A percentile compares a stretch with the other conserved stretches of the same genome.
phyloP scores from a whole-genome alignment of 2,329 filamentous ascomycete species.

The Aspergillus phoenicis region DNA sequence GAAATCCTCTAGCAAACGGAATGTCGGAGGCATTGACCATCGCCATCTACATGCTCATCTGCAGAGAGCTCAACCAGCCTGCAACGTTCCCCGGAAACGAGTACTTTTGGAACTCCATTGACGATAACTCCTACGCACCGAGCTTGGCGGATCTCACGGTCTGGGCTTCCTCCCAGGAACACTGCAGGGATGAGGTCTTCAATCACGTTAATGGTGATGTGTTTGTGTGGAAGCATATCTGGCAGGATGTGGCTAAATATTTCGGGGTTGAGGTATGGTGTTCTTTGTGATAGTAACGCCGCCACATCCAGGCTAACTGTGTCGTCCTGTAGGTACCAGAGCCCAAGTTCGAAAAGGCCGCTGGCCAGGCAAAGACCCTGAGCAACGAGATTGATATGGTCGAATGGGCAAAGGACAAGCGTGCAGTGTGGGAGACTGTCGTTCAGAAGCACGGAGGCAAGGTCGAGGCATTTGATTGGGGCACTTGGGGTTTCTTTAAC shows the following conservation, averaged over 20 bases:
- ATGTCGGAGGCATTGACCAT: slow-evolving; percentile 35
- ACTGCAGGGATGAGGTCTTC: slow-evolving; percentile 31
- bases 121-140: slow-evolving; percentile 33
- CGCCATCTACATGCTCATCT: slow-evolving; percentile 31
- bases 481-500: slow-evolving; percentile 30
- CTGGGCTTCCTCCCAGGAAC: slow-evolving; percentile 24
- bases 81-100: slow-evolving; percentile 31
- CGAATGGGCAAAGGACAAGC: slow-evolving; percentile 30
- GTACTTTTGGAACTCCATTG: slow-evolving; percentile 31
- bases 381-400: slow-evolving; percentile 26
- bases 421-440: slow-evolving; percentile 23
- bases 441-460: slow-evolving; percentile 26
- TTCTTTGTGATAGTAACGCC: too few relatives aligned
- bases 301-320: background rate
- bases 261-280: slow-evolving; percentile 25
- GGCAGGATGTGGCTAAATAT: slow-evolving; percentile 24
- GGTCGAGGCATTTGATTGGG: slow-evolving; percentile 29
- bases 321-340: slow-evolving; percentile 11
- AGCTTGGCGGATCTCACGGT: slow-evolving; percentile 32
- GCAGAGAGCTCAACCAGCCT: slow-evolving; percentile 25
- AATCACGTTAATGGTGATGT: slow-evolving; percentile 33
- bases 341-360: slow-evolving; percentile 18
- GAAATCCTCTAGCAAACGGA: slow-evolving; percentile 23
- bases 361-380: slow-evolving; percentile 14
- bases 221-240: slow-evolving; percentile 32